These are phyloP conservation scores for Nitzschia sp. DNA, from an alignment of 108 stramenopile species.

Conservation along the genomic window DNA sequence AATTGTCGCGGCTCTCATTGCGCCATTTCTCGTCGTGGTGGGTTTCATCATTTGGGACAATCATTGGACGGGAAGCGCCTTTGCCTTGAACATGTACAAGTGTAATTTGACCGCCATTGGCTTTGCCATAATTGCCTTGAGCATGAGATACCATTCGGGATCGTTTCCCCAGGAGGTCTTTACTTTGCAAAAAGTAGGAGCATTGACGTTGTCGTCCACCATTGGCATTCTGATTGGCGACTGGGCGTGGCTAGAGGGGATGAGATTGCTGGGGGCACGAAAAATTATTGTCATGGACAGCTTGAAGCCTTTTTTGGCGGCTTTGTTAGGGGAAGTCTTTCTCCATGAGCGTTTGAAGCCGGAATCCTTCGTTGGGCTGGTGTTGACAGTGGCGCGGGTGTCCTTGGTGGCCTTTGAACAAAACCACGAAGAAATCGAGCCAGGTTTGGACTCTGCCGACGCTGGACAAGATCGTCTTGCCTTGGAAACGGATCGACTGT, in stretches of 20 bases:
- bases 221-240: slow-evolving; percentile 87
- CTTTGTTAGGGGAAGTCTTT: slow-evolving; percentile 67
- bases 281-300: slow-evolving; percentile 83
- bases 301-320: slow-evolving; percentile 83
- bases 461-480: background rate
- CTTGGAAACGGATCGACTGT: background rate
- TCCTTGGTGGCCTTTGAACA: slow-evolving; percentile 66
- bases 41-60: slow-evolving; percentile 84
- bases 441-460: background rate
- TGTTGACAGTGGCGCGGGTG: slow-evolving; percentile 68
- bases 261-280: slow-evolving; percentile 78
- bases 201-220: slow-evolving; percentile 66
- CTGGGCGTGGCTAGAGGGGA: slow-evolving; percentile 75
- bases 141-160: slow-evolving; percentile 25
- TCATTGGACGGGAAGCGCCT: slow-evolving; percentile 73
- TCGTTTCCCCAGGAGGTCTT: slow-evolving; percentile 17
- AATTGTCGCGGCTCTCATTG: slow-evolving; percentile 56
- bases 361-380: slow-evolving; percentile 52
- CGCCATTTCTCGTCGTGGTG: slow-evolving; percentile 68
- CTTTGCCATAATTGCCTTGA: slow-evolving; percentile 37
- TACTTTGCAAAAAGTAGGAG: slow-evolving; percentile 41
- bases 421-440: slow-evolving; percentile 2
- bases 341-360: slow-evolving; percentile 57
- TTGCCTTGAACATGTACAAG: slow-evolving; percentile 85
- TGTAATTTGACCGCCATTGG: slow-evolving; percentile 76